These are phyloP conservation scores for Cystobasidium tubakii DNA, from an alignment of 768 basidiomycete genomes.

Conservation along the genomic window DNA sequence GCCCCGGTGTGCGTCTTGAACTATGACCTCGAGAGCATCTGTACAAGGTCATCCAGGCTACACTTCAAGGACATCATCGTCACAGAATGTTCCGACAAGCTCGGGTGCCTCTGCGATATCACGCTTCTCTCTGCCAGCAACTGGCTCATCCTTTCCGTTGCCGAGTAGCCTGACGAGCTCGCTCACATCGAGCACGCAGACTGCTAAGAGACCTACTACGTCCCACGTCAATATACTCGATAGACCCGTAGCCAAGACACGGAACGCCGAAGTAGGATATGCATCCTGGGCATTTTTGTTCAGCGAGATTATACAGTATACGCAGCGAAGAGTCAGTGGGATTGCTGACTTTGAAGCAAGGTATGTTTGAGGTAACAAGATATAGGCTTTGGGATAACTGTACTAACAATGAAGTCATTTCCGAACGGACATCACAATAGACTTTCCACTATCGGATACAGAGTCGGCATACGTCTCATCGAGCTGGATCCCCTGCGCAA, in stretches of 20 bases:
- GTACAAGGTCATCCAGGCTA: not conserved
- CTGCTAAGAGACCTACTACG: not conserved
- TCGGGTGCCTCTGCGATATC: not conserved
- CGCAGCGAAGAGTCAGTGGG: constrained; percentile 86
- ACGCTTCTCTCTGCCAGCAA: constrained; percentile 7
- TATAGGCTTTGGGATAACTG: not conserved
- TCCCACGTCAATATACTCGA: constrained; percentile 62
- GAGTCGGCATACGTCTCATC: constrained; percentile 77
- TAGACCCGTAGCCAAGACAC: constrained; percentile 77
- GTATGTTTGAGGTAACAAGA: constrained; percentile 53
- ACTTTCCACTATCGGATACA: constrained; percentile 85
- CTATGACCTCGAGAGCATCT: not conserved
- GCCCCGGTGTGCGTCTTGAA: not conserved
- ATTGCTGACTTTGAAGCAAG: constrained; percentile 91
- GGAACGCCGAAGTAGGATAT: constrained; percentile 72
- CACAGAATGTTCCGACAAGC: not conserved
- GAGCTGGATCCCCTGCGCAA: constrained; percentile 78
- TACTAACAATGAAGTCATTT: not conserved
- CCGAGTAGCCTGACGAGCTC: constrained; percentile 11
- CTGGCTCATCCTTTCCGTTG: not conserved
- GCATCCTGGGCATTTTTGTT: constrained; percentile 84
- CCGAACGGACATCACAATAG: constrained; percentile 51
- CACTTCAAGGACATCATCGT: not conserved
- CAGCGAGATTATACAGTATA: constrained; percentile 89
- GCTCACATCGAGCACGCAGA: not conserved